phyloP scores from a whole-genome alignment of 257 asterid species.

The Penstemon newberryi region DNA sequence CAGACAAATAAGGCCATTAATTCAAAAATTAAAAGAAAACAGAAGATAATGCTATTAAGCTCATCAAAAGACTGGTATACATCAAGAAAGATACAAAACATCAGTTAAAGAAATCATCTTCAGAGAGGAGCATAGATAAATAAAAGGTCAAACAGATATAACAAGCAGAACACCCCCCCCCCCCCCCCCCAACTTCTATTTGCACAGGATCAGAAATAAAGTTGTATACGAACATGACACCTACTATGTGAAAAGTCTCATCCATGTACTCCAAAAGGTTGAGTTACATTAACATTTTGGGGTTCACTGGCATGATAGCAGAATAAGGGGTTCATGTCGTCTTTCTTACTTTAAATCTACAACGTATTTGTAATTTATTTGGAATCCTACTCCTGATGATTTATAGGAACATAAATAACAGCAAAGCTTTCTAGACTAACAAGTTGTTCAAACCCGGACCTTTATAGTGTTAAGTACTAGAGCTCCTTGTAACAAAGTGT shows the following conservation, averaged over 20 bases:
- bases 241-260: background rate
- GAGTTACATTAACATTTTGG: conserved; percentile 7
- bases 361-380: conserved; percentile 4
- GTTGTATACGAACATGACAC: background rate
- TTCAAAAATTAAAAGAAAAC: background rate
- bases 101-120: background rate
- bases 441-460: conserved; percentile 5
- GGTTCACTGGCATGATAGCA: conserved; percentile 10
- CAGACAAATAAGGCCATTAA: conserved; percentile 1
- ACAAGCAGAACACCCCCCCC: background rate
- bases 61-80: conserved; percentile 16
- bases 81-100: background rate
- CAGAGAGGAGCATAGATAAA: background rate
- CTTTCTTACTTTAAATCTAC: background rate
- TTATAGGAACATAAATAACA: conserved; percentile 7
- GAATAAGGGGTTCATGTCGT: conserved; percentile 1
- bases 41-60: background rate
- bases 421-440: conserved; percentile 1
- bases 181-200: background rate
- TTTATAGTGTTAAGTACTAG: conserved; percentile 1
- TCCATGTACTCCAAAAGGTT: background rate
- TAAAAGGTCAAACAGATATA: background rate
- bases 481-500: conserved; percentile 6
- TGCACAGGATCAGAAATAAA: background rate
- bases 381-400: conserved; percentile 19